Evolutionary conservation across 257 asterid species (phyloP), one percentile per base, ranked within the genome.

Genomic region (Handroanthus guayacan): DNA sequence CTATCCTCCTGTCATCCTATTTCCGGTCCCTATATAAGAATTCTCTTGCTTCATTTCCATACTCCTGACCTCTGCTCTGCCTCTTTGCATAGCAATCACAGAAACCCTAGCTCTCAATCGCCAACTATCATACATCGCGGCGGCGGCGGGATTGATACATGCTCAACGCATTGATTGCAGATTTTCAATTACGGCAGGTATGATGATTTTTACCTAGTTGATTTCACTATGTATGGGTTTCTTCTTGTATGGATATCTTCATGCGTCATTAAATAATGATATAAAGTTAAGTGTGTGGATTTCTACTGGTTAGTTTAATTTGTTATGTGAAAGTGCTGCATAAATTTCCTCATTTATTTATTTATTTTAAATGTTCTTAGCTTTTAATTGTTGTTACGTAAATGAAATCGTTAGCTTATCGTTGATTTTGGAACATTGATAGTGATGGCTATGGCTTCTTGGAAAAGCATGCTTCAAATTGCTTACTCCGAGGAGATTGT

Each of bases 401-500:
- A 64, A 31, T 51, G 5, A 48, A 67, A 50, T 61, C 51, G 50
- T n/a, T 58, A 38, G 39, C 78, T 73, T 58, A 77, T 38, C 69
- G 37, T 47, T 55, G 47, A 8, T 56, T 7, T 60, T 61, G 55
- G 41, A 9, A 54, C 17, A 4, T 75, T 62, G 56, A 37, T 64
- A 81, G 84, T 63, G 82, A 73, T 76, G 79, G 79, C 70, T 71
- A 81, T 83, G 90, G 85, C 78, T 80, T 73, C 86, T 67, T 39
- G 67, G 78, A 74, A 75, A 66, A 84, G 82, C 31, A 75, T 85
- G 87, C 89, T 72, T 75, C 80, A 86, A 43, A 87, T 95, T 82
- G 66, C 93, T 2, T 95, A 85, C 85, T 80, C 92, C 0, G 76
- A 83, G 56, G 99, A 95, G 71, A 73, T 95, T 72, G 85, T 87